Percentiles rank a stretch among this genome's conserved stretches.
Evolutionary conservation across 2,329 filamentous ascomycete genomes (phyloP).

Genomic region (Botrytis pseudocinerea): DNA sequence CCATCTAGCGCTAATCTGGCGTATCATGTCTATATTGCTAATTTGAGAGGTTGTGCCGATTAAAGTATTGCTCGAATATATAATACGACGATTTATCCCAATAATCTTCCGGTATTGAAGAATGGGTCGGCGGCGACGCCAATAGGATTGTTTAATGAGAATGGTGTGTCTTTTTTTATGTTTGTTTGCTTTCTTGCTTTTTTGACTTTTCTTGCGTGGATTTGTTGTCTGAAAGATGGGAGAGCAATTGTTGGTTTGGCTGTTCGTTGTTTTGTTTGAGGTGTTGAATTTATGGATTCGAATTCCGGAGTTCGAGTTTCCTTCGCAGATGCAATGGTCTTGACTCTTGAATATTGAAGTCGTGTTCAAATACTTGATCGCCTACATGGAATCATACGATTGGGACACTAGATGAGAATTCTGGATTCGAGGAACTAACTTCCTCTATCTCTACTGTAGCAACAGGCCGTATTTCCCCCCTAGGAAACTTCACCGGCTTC

Average conservation of each 20-base stretch:
- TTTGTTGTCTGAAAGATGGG: too few species aligned
- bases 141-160: background rate
- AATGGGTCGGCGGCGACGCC: background rate
- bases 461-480: background rate
- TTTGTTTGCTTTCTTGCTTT: too few species aligned
- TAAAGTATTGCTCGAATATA: slow-evolving; percentile 26
- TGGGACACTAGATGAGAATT: background rate
- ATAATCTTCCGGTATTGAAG: background rate
- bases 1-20: background rate
- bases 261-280: background rate
- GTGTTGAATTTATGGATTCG: too few species aligned
- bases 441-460: background rate
- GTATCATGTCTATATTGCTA: too few species aligned
- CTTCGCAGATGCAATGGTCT: too few species aligned
- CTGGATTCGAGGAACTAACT: background rate
- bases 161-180: background rate
- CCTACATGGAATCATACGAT: too few species aligned
- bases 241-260: too few species aligned
- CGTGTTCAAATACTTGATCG: background rate
- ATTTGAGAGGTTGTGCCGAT: background rate
- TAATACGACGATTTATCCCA: slow-evolving; percentile 4
- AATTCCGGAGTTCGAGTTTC: too few species aligned
- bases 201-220: background rate
- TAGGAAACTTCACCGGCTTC: slow-evolving; percentile 45
- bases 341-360: too few species aligned